Evolutionary conservation across 345 rosid genomes (phyloP).

Genomic region (Heritiera littoralis): DNA sequence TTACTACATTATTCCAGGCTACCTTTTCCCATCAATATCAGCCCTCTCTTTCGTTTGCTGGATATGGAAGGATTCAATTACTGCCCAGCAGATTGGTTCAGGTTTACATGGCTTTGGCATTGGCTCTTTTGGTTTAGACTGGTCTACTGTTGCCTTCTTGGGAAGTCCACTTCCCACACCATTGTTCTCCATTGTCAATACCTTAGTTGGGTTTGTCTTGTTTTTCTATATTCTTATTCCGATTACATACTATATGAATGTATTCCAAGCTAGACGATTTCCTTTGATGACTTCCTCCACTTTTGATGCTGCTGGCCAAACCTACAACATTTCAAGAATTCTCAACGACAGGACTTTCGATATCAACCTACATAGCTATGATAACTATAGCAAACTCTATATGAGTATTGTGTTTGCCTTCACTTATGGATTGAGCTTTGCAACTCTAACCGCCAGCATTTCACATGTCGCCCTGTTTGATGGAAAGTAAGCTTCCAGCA

Average conservation of each 20-base stretch:
- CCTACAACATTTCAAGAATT: slow-evolving; percentile 57
- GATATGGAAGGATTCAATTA: slow-evolving; percentile 67
- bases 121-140: slow-evolving; percentile 76
- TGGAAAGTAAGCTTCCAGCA: slow-evolving; percentile 52
- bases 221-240: slow-evolving; percentile 56
- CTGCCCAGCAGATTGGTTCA: slow-evolving; percentile 66
- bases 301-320: slow-evolving; percentile 45
- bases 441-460: slow-evolving; percentile 50
- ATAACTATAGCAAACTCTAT: slow-evolving; percentile 69
- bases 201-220: slow-evolving; percentile 52
- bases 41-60: slow-evolving; percentile 66
- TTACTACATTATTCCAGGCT: slow-evolving; percentile 71
- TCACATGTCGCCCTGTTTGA: slow-evolving; percentile 75
- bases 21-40: slow-evolving; percentile 67
- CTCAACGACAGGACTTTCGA: slow-evolving; percentile 46
- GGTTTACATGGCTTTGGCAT: slow-evolving; percentile 66
- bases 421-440: slow-evolving; percentile 65
- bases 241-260: slow-evolving; percentile 53
- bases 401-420: slow-evolving; percentile 64
- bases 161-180: slow-evolving; percentile 79
- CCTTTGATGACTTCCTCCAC: slow-evolving; percentile 55
- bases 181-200: slow-evolving; percentile 60
- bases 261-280: slow-evolving; percentile 51
- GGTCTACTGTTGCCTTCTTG: slow-evolving; percentile 68
- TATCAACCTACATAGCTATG: slow-evolving; percentile 39